A percentile compares a stretch with the other conserved stretches of the same genome.
Conservation (phyloP, 2,329 filamentous ascomycete species). For the Penicillium brasilianum region DNA sequence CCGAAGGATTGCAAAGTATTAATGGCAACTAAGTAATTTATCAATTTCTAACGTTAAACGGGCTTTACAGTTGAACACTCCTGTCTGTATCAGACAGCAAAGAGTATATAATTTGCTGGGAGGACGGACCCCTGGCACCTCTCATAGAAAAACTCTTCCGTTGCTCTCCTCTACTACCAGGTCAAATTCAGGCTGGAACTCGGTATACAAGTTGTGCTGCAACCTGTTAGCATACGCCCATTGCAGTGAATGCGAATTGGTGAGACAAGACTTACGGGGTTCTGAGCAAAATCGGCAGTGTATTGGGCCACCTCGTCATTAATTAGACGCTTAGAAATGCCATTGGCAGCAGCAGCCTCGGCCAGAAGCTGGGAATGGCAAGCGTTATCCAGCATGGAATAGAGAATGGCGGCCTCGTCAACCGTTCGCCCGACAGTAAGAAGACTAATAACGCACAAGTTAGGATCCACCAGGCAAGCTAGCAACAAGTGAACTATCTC, state of each 20-base stretch:
- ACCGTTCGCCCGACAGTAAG: conserved; percentile 49
- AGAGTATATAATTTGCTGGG: neutral
- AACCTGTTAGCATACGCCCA: conserved; percentile 14
- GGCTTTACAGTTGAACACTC: neutral
- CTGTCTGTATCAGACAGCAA: neutral
- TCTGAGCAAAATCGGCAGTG: conserved; percentile 44
- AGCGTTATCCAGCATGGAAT: conserved; percentile 48
- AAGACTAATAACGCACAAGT: conserved; percentile 37
- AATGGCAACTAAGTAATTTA: neutral
- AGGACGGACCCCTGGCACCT: neutral
- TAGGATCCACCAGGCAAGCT: neutral
- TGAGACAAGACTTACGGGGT: conserved; percentile 35
- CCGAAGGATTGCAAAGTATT: neutral
- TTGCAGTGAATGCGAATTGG: neutral
- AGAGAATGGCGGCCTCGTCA: conserved; percentile 48
- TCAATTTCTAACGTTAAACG: neutral
- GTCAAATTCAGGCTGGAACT: conserved; percentile 48
- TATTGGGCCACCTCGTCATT: conserved; percentile 40
- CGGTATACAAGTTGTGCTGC: conserved; percentile 47
- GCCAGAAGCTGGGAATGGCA: conserved; percentile 50
- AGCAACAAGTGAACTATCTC: conserved; percentile 10
- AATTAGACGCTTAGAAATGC: conserved; percentile 43
- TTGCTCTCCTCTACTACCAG: conserved; percentile 46
- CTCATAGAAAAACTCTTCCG: conserved; percentile 38
- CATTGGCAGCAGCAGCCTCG: conserved; percentile 48